Percentiles rank a stretch among this genome's conserved stretches.
Evolutionary conservation across 352 stramenopile genomes (phyloP).

Genomic region (Globisporangium ultimum): DNA sequence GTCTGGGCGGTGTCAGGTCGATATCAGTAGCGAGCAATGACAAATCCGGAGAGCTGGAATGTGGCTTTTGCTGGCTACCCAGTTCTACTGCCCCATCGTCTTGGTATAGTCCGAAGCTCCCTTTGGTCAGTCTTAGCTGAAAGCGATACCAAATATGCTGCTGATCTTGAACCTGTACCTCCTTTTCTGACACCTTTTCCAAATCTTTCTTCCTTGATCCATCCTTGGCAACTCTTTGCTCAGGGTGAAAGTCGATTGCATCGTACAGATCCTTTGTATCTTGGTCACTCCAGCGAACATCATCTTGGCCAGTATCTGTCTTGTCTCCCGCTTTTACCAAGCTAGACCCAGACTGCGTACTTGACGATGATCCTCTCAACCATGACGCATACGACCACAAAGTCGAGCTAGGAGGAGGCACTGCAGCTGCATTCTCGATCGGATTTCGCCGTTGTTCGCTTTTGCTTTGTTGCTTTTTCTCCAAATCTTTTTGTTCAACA

Average conservation of each 20-base stretch:
- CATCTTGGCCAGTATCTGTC: constrained; percentile 15
- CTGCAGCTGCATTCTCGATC: constrained; percentile 9
- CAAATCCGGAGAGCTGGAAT: constrained; percentile 5
- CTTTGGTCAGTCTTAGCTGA: constrained; percentile 52
- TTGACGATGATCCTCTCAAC: constrained; percentile 26
- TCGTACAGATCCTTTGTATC: constrained; percentile 78
- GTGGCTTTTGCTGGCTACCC: constrained; percentile 9
- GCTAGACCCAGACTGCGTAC: constrained; percentile 1
- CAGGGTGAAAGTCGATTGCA: constrained; percentile 78
- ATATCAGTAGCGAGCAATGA: background rate
- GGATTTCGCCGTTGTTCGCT: constrained; percentile 18
- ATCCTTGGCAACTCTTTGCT: constrained; percentile 20
- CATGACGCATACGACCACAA: constrained; percentile 78
- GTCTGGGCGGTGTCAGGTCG: constrained; percentile 1
- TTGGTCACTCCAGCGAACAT: constrained; percentile 82
- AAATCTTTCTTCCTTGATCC: constrained; percentile 4
- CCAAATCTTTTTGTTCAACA: constrained; percentile 24
- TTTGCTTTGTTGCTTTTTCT: constrained; percentile 34
- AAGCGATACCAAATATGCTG: constrained; percentile 83
- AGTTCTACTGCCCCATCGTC: constrained; percentile 25
- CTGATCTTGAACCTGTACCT: constrained; percentile 22
- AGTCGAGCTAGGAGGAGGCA: constrained; percentile 33
- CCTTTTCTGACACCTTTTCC: constrained; percentile 2
- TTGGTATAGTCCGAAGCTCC: constrained; percentile 48
- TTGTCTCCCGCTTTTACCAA: background rate